Percentiles rank a stretch among this genome's conserved stretches.
These are phyloP conservation scores for Sapria himalayana DNA, from an alignment of 345 rosid genomes.

Conservation along the genomic window DNA sequence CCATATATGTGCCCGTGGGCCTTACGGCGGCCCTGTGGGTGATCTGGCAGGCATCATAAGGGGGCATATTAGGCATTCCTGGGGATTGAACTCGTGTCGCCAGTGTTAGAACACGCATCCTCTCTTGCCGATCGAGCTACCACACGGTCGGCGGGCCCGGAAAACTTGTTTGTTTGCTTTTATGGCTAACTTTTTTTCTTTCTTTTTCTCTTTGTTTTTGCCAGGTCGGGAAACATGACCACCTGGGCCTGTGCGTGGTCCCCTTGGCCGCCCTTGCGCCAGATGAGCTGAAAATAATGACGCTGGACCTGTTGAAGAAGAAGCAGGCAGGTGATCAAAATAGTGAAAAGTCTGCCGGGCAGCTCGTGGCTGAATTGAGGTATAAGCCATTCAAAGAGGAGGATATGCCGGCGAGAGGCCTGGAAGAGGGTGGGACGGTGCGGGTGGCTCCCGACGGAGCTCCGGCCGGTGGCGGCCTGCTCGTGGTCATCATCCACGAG, in stretches of 20 bases:
- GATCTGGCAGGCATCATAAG: too few species aligned
- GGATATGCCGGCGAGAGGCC: constrained; percentile 33
- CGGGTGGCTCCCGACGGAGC: constrained; percentile 75
- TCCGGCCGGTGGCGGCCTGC: constrained; percentile 71
- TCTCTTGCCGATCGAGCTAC: neutral
- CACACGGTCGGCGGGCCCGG: too few species aligned
- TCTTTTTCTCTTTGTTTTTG: constrained; percentile 7
- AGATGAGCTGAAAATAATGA: constrained; percentile 41
- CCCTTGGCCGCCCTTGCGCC: constrained; percentile 65
- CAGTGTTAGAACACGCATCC: constrained; percentile 1
- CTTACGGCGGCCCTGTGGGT: too few species aligned
- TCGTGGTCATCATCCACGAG: constrained; percentile 58
- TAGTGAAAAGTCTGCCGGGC: constrained; percentile 57
- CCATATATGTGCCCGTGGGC: too few species aligned
- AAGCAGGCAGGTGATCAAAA: constrained; percentile 38
- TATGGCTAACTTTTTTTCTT: neutral
- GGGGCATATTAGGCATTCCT: too few species aligned
- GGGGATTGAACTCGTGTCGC: too few species aligned
- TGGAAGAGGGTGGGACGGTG: constrained; percentile 26
- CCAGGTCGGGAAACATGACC: constrained; percentile 78
- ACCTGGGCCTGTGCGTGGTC: constrained; percentile 70
- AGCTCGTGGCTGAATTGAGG: constrained; percentile 46
- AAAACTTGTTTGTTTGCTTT: constrained; percentile 3
- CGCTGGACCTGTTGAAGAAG: constrained; percentile 49
- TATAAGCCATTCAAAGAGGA: constrained; percentile 74